A percentile compares a stretch with the other conserved stretches of the same genome.
phyloP scores from a whole-genome alignment of 495 filamentous ascomycete species.

The Penicillium arizonense region DNA sequence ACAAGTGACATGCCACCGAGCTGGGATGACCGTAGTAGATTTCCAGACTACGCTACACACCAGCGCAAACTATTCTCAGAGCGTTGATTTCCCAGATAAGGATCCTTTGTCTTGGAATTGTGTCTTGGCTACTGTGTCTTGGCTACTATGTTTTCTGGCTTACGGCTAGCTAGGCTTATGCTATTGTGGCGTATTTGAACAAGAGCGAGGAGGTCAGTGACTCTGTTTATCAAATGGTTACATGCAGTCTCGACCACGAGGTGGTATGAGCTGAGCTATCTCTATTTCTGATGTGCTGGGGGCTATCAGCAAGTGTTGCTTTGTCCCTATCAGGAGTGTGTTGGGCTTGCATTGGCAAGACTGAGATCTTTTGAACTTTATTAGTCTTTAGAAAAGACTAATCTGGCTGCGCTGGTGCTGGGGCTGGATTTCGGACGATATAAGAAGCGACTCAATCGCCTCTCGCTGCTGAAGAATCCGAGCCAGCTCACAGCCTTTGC shows the following conservation, averaged over 20 bases:
- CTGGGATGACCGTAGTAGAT: background rate
- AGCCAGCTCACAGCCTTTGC: background rate
- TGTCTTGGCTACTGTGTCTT: background rate
- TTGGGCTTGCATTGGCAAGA: background rate
- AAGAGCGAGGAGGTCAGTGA: background rate
- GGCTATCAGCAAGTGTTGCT: background rate
- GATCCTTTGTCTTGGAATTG: background rate
- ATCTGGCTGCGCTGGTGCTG: background rate
- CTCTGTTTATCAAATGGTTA: slow-evolving; percentile 1
- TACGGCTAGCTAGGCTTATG: background rate
- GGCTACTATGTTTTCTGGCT: background rate
- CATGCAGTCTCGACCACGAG: background rate
- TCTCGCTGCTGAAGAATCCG: background rate
- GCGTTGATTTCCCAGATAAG: background rate
- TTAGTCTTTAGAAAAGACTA: background rate
- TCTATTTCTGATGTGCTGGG: background rate
- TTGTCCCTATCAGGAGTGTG: background rate
- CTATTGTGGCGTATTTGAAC: background rate
- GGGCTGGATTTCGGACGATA: background rate
- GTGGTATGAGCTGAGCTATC: background rate
- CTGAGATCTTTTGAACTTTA: background rate
- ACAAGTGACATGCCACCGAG: background rate
- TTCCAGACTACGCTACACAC: background rate
- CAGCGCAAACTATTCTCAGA: background rate
- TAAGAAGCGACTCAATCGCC: background rate